Conservation (phyloP, 78 protist genomes). For the Dictyostelium intermedium region DNA sequence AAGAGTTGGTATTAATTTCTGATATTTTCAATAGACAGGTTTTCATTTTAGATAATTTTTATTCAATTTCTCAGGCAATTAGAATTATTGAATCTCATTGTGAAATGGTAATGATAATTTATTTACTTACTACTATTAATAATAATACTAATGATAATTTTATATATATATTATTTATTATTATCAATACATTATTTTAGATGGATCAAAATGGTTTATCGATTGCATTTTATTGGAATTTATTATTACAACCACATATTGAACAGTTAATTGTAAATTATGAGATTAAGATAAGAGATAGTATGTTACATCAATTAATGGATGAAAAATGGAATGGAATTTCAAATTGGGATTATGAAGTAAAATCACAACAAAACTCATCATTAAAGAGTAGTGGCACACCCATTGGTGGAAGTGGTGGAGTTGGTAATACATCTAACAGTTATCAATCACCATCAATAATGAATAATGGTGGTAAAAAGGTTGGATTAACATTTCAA, state of each 20-base stretch:
- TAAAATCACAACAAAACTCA: neutral
- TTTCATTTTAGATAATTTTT: slow-evolving; percentile 48
- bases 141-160: neutral
- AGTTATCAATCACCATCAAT: slow-evolving; percentile 29
- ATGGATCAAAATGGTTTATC: slow-evolving; percentile 69
- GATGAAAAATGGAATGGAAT: slow-evolving; percentile 62
- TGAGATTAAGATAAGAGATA: slow-evolving; percentile 40
- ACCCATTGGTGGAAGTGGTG: neutral
- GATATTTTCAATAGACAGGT: slow-evolving; percentile 59
- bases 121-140: neutral
- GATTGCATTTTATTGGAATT: slow-evolving; percentile 44
- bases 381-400: neutral
- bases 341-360: slow-evolving; percentile 60
- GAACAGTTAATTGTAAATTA: slow-evolving; percentile 45
- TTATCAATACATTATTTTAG: neutral
- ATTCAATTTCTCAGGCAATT: slow-evolving; percentile 29
- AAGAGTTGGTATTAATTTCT: slow-evolving; percentile 10
- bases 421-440: neutral
- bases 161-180: neutral
- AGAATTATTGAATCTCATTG: slow-evolving; percentile 69
- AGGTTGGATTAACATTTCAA: neutral
- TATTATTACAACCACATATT: slow-evolving; percentile 46
- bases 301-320: slow-evolving; percentile 17
- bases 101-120: slow-evolving; percentile 35
- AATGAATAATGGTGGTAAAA: neutral